These are phyloP conservation scores for Amanita phalloides DNA, from an alignment of 768 basidiomycete species.

Conservation along the genomic window DNA sequence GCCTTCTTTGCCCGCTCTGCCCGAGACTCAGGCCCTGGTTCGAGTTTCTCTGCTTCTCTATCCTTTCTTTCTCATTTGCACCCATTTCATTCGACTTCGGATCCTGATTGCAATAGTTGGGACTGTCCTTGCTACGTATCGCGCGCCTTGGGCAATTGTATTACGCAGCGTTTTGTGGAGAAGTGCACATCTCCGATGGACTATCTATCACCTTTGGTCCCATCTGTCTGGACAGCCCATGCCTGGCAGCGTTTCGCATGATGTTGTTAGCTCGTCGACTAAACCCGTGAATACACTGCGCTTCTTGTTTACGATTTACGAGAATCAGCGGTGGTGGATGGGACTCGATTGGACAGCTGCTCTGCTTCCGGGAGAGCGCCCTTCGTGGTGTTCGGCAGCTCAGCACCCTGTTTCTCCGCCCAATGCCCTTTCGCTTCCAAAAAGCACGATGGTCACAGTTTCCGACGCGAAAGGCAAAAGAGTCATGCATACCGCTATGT, in stretches of 20 bases:
- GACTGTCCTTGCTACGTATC: slow-evolving; percentile 46
- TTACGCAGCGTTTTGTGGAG: slow-evolving; percentile 46
- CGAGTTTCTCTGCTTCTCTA: slow-evolving; percentile 49
- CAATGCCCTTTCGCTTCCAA: slow-evolving; percentile 54
- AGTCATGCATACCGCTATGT: slow-evolving; percentile 66
- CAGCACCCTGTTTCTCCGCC: slow-evolving; percentile 62
- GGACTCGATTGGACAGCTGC: slow-evolving; percentile 94
- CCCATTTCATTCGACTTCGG: slow-evolving; percentile 49
- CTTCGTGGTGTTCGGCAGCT: slow-evolving; percentile 67
- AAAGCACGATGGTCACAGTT: slow-evolving; percentile 48
- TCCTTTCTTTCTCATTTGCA: slow-evolving; percentile 56
- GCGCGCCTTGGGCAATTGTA: slow-evolving; percentile 56
- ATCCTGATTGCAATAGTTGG: slow-evolving; percentile 51
- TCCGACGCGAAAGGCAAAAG: slow-evolving; percentile 33
- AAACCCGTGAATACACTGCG: slow-evolving; percentile 38
- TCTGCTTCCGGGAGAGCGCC: slow-evolving; percentile 79
- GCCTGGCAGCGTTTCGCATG: slow-evolving; percentile 26
- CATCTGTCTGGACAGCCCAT: slow-evolving; percentile 41
- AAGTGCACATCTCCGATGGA: slow-evolving; percentile 61
- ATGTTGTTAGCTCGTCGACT: slow-evolving; percentile 20
- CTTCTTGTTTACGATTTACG: slow-evolving; percentile 84
- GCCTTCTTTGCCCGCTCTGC: slow-evolving; percentile 26
- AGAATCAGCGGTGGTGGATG: slow-evolving; percentile 98
- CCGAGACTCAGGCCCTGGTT: slow-evolving; percentile 28
- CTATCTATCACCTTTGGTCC: slow-evolving; percentile 39